phyloP scores from a whole-genome alignment of 345 rosid species.

The Murraya koenigii region DNA sequence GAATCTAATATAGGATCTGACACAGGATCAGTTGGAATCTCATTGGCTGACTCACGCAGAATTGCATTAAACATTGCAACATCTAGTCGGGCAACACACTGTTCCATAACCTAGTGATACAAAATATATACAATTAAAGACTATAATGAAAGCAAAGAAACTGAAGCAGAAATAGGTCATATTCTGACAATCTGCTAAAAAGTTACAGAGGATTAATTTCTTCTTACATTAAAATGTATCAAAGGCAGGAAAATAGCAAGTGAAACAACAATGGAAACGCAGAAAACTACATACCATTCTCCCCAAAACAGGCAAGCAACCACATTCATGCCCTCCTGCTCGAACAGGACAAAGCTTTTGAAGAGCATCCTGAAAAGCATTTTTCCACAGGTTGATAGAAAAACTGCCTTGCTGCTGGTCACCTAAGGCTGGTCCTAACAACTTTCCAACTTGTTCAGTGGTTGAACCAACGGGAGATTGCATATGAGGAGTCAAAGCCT shows the following conservation, averaged over 20 bases:
- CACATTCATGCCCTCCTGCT: constrained; percentile 87
- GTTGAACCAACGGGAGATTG: constrained; percentile 58
- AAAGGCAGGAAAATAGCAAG: neutral
- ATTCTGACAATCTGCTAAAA: neutral
- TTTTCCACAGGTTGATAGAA: constrained; percentile 73
- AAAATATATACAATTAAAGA: constrained; percentile 13
- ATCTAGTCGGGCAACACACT: constrained; percentile 77
- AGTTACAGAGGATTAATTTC: neutral
- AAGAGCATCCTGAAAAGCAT: constrained; percentile 76
- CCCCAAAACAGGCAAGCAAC: constrained; percentile 81
- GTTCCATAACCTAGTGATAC: constrained; percentile 72
- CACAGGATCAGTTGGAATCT: constrained; percentile 92
- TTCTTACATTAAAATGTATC: neutral
- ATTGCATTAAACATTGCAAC: constrained; percentile 98
- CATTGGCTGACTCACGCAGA: constrained; percentile 85
- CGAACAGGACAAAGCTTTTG: constrained; percentile 84
- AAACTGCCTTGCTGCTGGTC: constrained; percentile 79
- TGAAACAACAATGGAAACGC: constrained; percentile 5
- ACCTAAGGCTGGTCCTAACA: constrained; percentile 73
- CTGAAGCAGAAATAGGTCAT: neutral
- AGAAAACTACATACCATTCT: constrained; percentile 48
- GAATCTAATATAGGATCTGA: constrained; percentile 90
- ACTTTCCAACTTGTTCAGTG: constrained; percentile 39
- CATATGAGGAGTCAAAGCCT: constrained; percentile 93
- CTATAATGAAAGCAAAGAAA: neutral